Evolutionary conservation across 345 rosid species (phyloP), one percentile per base, ranked within the genome.

Genomic region (Salix viminalis): DNA sequence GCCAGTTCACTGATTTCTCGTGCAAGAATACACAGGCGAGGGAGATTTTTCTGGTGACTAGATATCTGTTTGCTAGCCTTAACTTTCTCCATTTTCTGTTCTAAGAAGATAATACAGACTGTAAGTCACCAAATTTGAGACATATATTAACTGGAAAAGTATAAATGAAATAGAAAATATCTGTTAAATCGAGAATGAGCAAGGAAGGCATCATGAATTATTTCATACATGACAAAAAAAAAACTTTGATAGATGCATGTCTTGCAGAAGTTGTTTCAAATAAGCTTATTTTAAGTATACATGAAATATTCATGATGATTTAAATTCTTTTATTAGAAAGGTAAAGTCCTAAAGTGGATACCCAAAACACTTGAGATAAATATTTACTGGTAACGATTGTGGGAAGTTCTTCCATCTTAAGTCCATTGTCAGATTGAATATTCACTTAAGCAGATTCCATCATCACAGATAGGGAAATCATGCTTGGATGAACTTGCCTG

Each of bases 1-100:
- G 98, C 99, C 80, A 96, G 84, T 81, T 92, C 99, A 54, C 92
- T 91, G 81, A 92, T 91, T 81, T 92, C 97, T 80, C 88, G 91
- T n/a, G 98, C 99, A 26, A 96, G 98, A 80, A 91, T 87, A 30
- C 91, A 91, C 6, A 96, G 92, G 76, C 87, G 83, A 46, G 94
- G 97, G 80, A 87, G 89, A 80, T 91, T 93, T 16, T 82, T 83
- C 79, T 87, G 90, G 78, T 85, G 86, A 85, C 82, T 91, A 30
- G 91, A 85, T n/a, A 58, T 13, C 67, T 74, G 94, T 92, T 84
- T 88, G 87, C 96, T 92, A 1, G 98, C 89, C 77, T 96, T 97
- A 56, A 92, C 93, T 80, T 89, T 88, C 92, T 93, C 99, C 99
- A 93, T 91, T 85, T 87, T 93, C 99, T 78, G 80, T 72, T 72